Evolutionary conservation across 1,284 basidiomycete species (phyloP).

Genomic region (Tilletia indica): DNA sequence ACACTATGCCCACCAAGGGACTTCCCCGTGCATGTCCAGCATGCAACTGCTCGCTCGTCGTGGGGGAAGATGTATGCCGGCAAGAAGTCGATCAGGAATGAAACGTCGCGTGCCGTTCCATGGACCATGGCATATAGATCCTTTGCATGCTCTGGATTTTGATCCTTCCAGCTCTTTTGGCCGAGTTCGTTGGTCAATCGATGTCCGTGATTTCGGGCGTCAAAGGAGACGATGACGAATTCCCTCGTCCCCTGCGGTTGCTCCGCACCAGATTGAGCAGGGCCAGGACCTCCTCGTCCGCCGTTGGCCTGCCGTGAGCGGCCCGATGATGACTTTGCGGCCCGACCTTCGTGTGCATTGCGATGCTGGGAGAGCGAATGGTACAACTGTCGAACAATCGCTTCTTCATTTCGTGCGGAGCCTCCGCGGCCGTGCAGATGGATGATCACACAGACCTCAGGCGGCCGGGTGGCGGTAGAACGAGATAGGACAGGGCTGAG

Average conservation of each 20-base stretch:
- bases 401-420: conserved; percentile 43
- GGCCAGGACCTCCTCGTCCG: conserved; percentile 9
- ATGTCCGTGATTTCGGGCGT: conserved; percentile 57
- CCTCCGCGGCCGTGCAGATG: conserved; percentile 52
- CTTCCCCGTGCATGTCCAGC: conserved; percentile 70
- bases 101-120: conserved; percentile 74
- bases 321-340: not conserved
- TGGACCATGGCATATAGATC: conserved; percentile 56
- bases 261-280: not conserved
- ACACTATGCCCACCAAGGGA: conserved; percentile 75
- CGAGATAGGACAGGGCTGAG: conserved; percentile 38
- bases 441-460: conserved; percentile 44
- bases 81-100: conserved; percentile 77
- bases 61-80: conserved; percentile 73
- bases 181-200: conserved; percentile 45
- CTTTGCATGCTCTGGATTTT: conserved; percentile 45
- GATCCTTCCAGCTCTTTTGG: conserved; percentile 55
- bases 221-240: conserved; percentile 54
- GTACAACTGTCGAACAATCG: conserved; percentile 44
- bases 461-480: conserved; percentile 33
- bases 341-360: conserved; percentile 14
- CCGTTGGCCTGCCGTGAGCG: conserved; percentile 18
- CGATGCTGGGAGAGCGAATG: conserved; percentile 33
- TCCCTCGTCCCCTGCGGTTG: conserved; percentile 27
- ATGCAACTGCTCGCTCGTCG: conserved; percentile 66